Percentiles rank a stretch among this genome's conserved stretches.
These are phyloP conservation scores for Fusarium albidum DNA, from an alignment of 2,329 filamentous ascomycete species.

Conservation along the genomic window DNA sequence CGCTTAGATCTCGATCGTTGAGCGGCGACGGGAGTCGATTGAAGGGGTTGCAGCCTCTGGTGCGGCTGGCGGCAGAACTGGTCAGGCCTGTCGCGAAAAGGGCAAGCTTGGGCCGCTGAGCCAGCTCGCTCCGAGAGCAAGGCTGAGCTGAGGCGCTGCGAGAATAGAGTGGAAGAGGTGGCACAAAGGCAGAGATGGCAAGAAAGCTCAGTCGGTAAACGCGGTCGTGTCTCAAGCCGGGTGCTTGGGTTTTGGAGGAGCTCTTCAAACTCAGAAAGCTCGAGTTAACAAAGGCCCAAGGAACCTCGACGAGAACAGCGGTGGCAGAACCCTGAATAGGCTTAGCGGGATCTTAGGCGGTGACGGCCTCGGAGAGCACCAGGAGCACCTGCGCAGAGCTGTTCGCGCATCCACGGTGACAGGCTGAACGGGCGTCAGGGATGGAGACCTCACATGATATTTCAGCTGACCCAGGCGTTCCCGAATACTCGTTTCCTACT, in stretches of 20 bases:
- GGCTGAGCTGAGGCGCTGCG: conserved; percentile 8
- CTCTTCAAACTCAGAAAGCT: conserved; percentile 33
- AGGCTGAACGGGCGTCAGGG: neutral
- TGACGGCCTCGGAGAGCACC: conserved; percentile 14
- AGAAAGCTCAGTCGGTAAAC: conserved; percentile 5
- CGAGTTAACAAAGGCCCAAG: conserved; percentile 34
- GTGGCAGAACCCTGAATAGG: conserved; percentile 27
- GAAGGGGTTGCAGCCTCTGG: conserved; percentile 13
- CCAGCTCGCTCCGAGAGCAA: conserved; percentile 19
- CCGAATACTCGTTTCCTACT: neutral
- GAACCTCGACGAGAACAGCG: conserved; percentile 22
- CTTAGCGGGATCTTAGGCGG: conserved; percentile 20
- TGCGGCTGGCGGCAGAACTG: conserved; percentile 14
- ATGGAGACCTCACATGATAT: conserved; percentile 19
- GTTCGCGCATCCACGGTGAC: no score
- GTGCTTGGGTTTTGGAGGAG: conserved; percentile 27
- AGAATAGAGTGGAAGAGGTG: neutral
- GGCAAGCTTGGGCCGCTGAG: conserved; percentile 28
- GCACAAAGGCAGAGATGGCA: conserved; percentile 1
- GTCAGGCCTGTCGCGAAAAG: conserved; percentile 30
- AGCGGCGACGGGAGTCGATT: conserved; percentile 6
- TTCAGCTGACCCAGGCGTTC: neutral
- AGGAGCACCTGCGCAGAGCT: neutral
- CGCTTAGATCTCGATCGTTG: conserved; percentile 6
- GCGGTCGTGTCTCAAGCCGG: conserved; percentile 20